Percentiles rank a stretch among this genome's conserved stretches.
Evolutionary conservation across 768 basidiomycete species (phyloP).

Genomic region (Leccinum aurantiacum): DNA sequence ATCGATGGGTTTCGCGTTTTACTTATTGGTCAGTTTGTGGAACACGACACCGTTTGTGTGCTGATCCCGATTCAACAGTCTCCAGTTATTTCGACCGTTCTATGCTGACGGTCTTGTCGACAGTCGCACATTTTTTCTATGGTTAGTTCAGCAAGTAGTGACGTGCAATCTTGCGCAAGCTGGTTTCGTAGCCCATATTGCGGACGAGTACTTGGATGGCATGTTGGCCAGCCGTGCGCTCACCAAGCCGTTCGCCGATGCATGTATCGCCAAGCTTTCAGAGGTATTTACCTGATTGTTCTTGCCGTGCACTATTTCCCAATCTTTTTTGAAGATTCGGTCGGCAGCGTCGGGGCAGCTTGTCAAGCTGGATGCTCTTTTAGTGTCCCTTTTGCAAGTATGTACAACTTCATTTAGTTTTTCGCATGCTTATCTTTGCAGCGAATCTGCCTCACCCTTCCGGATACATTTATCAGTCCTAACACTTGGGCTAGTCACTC

Average conservation of each 20-base stretch:
- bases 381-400: constrained; percentile 66
- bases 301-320: neutral
- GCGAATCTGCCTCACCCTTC: constrained; percentile 68
- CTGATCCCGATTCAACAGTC: constrained; percentile 39
- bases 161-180: constrained; percentile 80
- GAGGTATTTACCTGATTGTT: constrained; percentile 47
- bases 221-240: constrained; percentile 67
- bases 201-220: constrained; percentile 76
- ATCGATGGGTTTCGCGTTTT: constrained; percentile 78
- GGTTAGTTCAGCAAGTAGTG: constrained; percentile 78
- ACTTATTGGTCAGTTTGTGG: constrained; percentile 60
- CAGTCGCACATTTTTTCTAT: constrained; percentile 69
- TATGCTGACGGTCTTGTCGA: constrained; percentile 83
- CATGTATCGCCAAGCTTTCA: constrained; percentile 60
- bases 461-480: constrained; percentile 76
- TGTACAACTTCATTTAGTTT: constrained; percentile 9
- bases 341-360: constrained; percentile 57
- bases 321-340: constrained; percentile 47
- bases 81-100: constrained; percentile 70
- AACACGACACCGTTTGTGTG: neutral
- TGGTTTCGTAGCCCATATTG: constrained; percentile 71
- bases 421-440: constrained; percentile 28
- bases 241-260: constrained; percentile 68
- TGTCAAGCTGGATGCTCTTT: constrained; percentile 47
- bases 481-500: constrained; percentile 61